Percentiles rank a stretch among this genome's conserved stretches.
phyloP scores from a whole-genome alignment of 306 rosid genomes.

The Rosa lucieae region DNA sequence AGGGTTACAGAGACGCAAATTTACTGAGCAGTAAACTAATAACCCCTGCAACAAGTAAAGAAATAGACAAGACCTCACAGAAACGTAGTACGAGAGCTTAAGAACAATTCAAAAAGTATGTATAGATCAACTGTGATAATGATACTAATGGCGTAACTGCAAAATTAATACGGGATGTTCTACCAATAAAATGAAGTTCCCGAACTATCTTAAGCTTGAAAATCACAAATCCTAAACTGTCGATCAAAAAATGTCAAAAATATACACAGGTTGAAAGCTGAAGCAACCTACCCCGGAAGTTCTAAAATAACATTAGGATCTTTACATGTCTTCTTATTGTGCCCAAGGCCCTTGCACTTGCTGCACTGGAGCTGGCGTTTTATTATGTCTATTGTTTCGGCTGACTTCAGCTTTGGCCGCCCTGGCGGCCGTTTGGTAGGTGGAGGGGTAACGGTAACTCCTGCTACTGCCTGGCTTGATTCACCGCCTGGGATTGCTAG shows the following conservation, averaged over 20 bases:
- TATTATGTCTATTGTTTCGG: constrained; percentile 63
- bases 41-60: constrained; percentile 3
- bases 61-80: neutral
- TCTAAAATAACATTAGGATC: constrained; percentile 28
- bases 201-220: constrained; percentile 4
- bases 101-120: neutral
- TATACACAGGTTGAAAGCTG: constrained; percentile 17
- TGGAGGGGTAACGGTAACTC: constrained; percentile 78
- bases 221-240: constrained; percentile 13
- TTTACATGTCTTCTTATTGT: constrained; percentile 94
- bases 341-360: constrained; percentile 97
- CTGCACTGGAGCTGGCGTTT: constrained; percentile 96
- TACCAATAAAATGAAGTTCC: neutral
- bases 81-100: no score
- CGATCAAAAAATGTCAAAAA: neutral
- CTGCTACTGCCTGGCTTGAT: constrained; percentile 15
- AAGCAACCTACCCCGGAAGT: constrained; percentile 35
- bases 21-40: neutral
- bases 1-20: neutral
- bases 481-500: constrained; percentile 29
- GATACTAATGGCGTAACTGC: neutral
- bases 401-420: constrained; percentile 80
- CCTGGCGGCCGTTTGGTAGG: constrained; percentile 96
- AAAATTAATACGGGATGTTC: neutral
- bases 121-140: neutral